Evolutionary conservation across 192 early-diverging fungal genomes (phyloP), one percentile per base, ranked within the genome.

Genomic region (Coemansia interrupta): DNA sequence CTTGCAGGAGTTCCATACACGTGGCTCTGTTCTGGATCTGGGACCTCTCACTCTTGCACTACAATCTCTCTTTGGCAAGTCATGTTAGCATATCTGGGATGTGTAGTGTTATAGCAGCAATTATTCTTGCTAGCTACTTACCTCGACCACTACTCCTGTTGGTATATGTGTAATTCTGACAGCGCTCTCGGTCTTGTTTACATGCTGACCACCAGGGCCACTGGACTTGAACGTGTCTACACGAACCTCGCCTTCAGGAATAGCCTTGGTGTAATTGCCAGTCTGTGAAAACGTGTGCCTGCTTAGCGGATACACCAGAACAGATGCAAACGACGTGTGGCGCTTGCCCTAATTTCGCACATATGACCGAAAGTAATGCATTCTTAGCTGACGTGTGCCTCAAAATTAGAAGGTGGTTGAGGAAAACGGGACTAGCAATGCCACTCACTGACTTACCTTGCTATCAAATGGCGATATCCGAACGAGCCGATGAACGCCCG

Each of bases 151-250:
- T 36, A 91, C 85, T 1, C 91, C 92, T 5, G 92, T 89, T 10
- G 92, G 88, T 17, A 92, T 63, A 80, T 95, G 93, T n/a, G 86
- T 90, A 13, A 95, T 81, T 17, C 91, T 80, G 41, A 93, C 89
- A 3, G 92, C 90, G 64, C 84, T 87, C 32, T 93, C 91, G 8
- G 93, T 93, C 7, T 86, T 93, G 61, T 93, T 95, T 15, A 92
- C 93, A 68, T 92, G 91, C 80, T 89, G 87, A 5, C 87, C 87
- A 14, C 87, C 87, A n/a, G 63, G 38, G 19, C 63, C 63, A 13
- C 63, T 64, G 46, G 63, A 51, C 39, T 47, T 56, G 80, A 86
- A 84, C 5, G 70, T 66, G 39, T 84, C 83, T 11, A 86, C 44
- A 38, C 77, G 84, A 12, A 86, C 18, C 47, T 86, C 85, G 9